These are phyloP conservation scores for Penicillium roqueforti DNA, from an alignment of 495 filamentous ascomycete genomes.

Conservation along the genomic window DNA sequence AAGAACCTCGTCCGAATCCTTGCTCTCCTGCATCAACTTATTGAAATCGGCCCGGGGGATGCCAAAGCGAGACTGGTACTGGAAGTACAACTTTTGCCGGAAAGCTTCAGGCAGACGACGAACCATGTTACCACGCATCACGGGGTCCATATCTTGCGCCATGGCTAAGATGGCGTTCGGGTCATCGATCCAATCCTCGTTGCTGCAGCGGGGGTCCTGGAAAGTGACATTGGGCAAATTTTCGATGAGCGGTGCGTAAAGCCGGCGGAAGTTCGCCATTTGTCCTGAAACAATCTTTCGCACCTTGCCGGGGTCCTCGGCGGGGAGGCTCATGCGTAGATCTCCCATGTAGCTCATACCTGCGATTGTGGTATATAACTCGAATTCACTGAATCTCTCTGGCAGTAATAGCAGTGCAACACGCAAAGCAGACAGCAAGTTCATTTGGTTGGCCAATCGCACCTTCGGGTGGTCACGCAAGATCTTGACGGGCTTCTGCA, in stretches of 20 bases:
- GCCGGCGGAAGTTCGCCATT: slow-evolving; percentile 80
- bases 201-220: slow-evolving; percentile 60
- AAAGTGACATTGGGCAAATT: slow-evolving; percentile 85
- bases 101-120: slow-evolving; percentile 84
- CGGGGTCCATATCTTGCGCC: slow-evolving; percentile 84
- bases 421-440: slow-evolving; percentile 84
- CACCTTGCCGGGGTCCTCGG: slow-evolving; percentile 91
- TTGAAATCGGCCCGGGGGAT: slow-evolving; percentile 82
- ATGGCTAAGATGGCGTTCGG: slow-evolving; percentile 57
- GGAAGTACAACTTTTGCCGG: slow-evolving; percentile 84
- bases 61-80: slow-evolving; percentile 83
- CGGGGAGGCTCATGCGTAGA: slow-evolving; percentile 80
- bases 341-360: slow-evolving; percentile 92
- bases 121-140: slow-evolving; percentile 92
- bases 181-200: slow-evolving; percentile 62
- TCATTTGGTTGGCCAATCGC: slow-evolving; percentile 89
- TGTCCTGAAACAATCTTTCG: slow-evolving; percentile 89
- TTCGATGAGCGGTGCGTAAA: slow-evolving; percentile 85
- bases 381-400: slow-evolving; percentile 74
- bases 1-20: slow-evolving; percentile 57
- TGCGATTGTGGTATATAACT: slow-evolving; percentile 85
- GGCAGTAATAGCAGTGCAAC: slow-evolving; percentile 85
- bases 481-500: slow-evolving; percentile 98
- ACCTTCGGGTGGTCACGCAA: slow-evolving; percentile 88
- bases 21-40: slow-evolving; percentile 72